Evolutionary conservation across 2,329 filamentous ascomycete species (phyloP), one percentile per base, ranked within the genome.

Genomic region (Beauveria varroae): DNA sequence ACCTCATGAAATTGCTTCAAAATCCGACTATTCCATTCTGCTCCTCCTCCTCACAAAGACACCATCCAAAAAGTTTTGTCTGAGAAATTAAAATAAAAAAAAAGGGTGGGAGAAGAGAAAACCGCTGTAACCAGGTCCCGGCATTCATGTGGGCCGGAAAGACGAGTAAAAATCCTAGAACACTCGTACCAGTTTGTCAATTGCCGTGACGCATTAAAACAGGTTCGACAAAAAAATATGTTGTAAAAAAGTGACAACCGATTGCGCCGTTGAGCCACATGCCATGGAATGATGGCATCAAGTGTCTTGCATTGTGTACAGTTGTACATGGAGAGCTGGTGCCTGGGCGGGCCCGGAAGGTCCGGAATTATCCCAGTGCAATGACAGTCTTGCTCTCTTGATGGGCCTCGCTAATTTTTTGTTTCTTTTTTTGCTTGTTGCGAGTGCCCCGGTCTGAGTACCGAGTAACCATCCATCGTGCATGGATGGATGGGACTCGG

Each of bases 151-250:
- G 22, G 41, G 62, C 47, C 61, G 37, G 26, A 47, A 58, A 54
- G 49, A 62, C 60, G 20, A 49, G 52, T 20, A 40, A 22, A 54
- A 60, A 62, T 63, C 57, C 53, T 26, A 44, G 6, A 46, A 49
- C 60, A 52, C 51, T 52, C 52, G 41, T 60, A 30, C 60, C 55
- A 40, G 43, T 46, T 30, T 63, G 59, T 60, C 56, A 63, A 57
- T 54, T 55, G 55, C 52, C 55, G 51, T 56, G 24, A n/a, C 55
- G 34, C 51, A 53, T 63, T 18, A 55, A 60, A 62, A 47, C 34
- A 55, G 18, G 16, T 30, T 40, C 41, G 50, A 49, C 7, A 54
- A 63, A 6, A 62, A 62, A 47, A 43, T 18, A 55, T 14, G 20
- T 10, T 40, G 26, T 24, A 28, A 44, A 49, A 54, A 59, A 24